Evolutionary conservation across 2,329 filamentous ascomycete species (phyloP).

Genomic region (Myotisia sp.): DNA sequence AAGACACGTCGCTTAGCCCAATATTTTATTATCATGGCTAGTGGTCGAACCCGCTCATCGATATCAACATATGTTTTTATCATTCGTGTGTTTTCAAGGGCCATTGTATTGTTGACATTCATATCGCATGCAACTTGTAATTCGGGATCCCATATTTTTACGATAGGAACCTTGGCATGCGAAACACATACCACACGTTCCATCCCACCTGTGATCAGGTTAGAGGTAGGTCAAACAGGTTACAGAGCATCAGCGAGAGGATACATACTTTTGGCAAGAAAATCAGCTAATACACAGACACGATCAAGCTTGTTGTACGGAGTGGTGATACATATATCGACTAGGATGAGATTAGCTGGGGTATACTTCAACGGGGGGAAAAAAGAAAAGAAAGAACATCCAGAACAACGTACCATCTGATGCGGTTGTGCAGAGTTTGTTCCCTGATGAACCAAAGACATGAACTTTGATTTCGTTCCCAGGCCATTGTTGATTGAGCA

Average conservation of each 20-base stretch:
- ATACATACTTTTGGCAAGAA: slow-evolving; percentile 66
- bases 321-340: slow-evolving; percentile 96
- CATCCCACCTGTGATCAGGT: slow-evolving; percentile 61
- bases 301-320: slow-evolving; percentile 73
- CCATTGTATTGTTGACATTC: slow-evolving; percentile 96
- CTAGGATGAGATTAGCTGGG: slow-evolving; percentile 33
- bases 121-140: slow-evolving; percentile 82
- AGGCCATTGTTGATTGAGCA: slow-evolving; percentile 86
- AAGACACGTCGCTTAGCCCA: slow-evolving; percentile 88
- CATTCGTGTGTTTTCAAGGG: slow-evolving; percentile 93
- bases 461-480: slow-evolving; percentile 78
- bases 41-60: slow-evolving; percentile 73
- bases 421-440: slow-evolving; percentile 83
- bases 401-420: slow-evolving; percentile 60
- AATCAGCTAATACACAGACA: slow-evolving; percentile 78
- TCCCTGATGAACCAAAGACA: slow-evolving; percentile 96
- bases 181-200: slow-evolving; percentile 89
- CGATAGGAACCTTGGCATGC: slow-evolving; percentile 90
- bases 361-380: background rate
- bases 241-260: background rate
- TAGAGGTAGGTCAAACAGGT: slow-evolving; percentile 11
- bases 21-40: slow-evolving; percentile 95
- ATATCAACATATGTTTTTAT: slow-evolving; percentile 93
- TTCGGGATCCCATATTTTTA: slow-evolving; percentile 97
- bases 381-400: background rate